Percentiles rank a stretch among this genome's conserved stretches.
phyloP scores from a whole-genome alignment of 495 filamentous ascomycete genomes.

The Xylaria flabelliformis region DNA sequence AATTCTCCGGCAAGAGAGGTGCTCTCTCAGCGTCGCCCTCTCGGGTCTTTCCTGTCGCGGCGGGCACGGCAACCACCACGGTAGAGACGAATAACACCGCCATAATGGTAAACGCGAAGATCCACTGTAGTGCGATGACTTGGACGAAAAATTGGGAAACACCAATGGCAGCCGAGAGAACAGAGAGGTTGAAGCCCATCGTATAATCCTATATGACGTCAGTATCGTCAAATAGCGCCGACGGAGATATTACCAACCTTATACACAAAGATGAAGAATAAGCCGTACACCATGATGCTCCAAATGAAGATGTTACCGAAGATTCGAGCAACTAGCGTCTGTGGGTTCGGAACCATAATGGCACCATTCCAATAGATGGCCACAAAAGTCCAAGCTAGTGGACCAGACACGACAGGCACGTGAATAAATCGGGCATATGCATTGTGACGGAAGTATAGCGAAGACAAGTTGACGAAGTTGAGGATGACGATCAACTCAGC shows the following conservation, averaged over 20 bases:
- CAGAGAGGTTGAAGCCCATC: slow-evolving; percentile 76
- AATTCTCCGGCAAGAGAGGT: slow-evolving; percentile 54
- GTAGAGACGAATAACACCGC: slow-evolving; percentile 71
- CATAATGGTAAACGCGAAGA: slow-evolving; percentile 87
- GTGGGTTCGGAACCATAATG: slow-evolving; percentile 67
- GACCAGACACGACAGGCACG: slow-evolving; percentile 72
- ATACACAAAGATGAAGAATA: slow-evolving; percentile 70
- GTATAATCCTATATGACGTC: slow-evolving; percentile 67
- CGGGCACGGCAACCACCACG: slow-evolving; percentile 67
- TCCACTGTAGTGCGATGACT: slow-evolving; percentile 82
- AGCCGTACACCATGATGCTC: slow-evolving; percentile 75
- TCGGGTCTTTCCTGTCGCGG: slow-evolving; percentile 59
- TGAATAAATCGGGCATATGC: slow-evolving; percentile 74
- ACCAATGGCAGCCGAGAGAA: slow-evolving; percentile 75
- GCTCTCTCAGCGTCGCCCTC: slow-evolving; percentile 56
- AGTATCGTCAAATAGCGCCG: slow-evolving; percentile 5
- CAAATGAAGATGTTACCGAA: slow-evolving; percentile 87
- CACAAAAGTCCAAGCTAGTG: slow-evolving; percentile 83
- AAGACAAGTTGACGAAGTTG: slow-evolving; percentile 79
- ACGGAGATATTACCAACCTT: slow-evolving; percentile 50
- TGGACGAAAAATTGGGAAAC: slow-evolving; percentile 75
- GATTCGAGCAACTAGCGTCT: slow-evolving; percentile 67
- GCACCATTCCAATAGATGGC: slow-evolving; percentile 89
- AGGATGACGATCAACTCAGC: slow-evolving; percentile 76
- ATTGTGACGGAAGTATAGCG: slow-evolving; percentile 80